phyloP scores from a whole-genome alignment of 495 filamentous ascomycete species.

The Neurospora sublineolata region DNA sequence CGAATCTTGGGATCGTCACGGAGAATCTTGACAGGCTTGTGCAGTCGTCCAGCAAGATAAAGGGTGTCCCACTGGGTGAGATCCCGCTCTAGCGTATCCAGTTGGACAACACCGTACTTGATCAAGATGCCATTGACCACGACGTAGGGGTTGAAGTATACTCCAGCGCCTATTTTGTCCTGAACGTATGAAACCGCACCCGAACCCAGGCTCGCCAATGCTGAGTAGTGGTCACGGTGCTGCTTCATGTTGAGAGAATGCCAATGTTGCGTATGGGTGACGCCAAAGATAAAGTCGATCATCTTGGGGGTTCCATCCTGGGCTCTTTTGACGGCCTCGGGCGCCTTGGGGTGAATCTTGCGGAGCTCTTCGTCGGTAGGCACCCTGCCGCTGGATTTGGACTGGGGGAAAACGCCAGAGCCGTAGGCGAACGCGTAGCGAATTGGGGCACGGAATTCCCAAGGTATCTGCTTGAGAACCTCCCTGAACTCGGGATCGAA shows the following conservation, averaged over 20 bases:
- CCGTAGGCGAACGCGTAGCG: constrained; percentile 95
- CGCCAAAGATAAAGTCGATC: constrained; percentile 97
- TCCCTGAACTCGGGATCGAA: constrained; percentile 94
- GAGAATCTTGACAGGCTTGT: constrained; percentile 96
- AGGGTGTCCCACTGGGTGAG: constrained; percentile 82
- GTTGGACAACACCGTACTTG: constrained; percentile 93
- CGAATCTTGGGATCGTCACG: constrained; percentile 85
- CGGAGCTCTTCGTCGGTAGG: constrained; percentile 41
- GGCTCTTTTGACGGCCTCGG: constrained; percentile 61
- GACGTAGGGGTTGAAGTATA: constrained; percentile 95
- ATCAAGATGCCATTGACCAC: constrained; percentile 93
- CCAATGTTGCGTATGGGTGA: constrained; percentile 93
- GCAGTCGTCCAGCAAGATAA: constrained; percentile 86
- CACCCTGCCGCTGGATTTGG: constrained; percentile 31
- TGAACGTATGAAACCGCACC: constrained; percentile 72
- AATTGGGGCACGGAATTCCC: constrained; percentile 88
- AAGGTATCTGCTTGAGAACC: constrained; percentile 72
- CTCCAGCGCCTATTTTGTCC: constrained; percentile 79
- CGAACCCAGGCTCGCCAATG: constrained; percentile 72
- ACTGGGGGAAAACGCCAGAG: constrained; percentile 89
- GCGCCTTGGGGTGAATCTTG: constrained; percentile 62
- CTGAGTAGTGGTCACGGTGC: constrained; percentile 87
- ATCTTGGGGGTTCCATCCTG: constrained; percentile 84
- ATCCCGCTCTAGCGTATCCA: constrained; percentile 77
- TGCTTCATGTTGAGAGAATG: constrained; percentile 81